phyloP scores from a whole-genome alignment of 1,139 yeast species.

The Sugiyamaella castrensis region DNA sequence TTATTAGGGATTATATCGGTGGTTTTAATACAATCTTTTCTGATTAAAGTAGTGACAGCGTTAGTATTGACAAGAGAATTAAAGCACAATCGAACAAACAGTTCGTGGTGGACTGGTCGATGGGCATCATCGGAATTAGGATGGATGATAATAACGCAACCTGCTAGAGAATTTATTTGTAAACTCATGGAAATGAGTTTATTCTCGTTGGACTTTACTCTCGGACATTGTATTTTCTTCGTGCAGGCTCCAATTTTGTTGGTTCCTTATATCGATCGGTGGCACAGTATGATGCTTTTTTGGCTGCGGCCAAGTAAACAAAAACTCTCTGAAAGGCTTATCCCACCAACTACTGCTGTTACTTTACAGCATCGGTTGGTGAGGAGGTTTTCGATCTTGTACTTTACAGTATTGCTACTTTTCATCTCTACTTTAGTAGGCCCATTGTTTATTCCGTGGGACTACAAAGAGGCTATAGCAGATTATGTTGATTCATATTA shows the following conservation, averaged over 20 bases:
- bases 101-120: constrained; percentile 86
- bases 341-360: constrained; percentile 31
- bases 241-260: constrained; percentile 60
- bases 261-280: constrained; percentile 66
- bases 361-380: constrained; percentile 11
- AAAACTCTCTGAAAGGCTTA: constrained; percentile 41
- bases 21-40: constrained; percentile 52
- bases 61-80: constrained; percentile 58
- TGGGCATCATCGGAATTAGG: constrained; percentile 67
- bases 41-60: constrained; percentile 48
- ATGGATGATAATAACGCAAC: constrained; percentile 58
- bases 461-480: constrained; percentile 10
- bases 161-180: constrained; percentile 63
- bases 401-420: constrained; percentile 41
- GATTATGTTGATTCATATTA: constrained; percentile 14
- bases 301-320: constrained; percentile 72
- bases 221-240: constrained; percentile 63
- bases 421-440: constrained; percentile 35
- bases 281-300: constrained; percentile 77
- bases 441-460: constrained; percentile 22
- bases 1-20: constrained; percentile 58
- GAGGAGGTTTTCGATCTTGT: constrained; percentile 41
- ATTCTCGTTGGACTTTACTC: constrained; percentile 68
- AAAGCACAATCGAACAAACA: constrained; percentile 52
- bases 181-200: constrained; percentile 65